Base-by-base conservation (phyloP, 2,329 filamentous ascomycete species). In the Colletotrichum melonis region DNA sequence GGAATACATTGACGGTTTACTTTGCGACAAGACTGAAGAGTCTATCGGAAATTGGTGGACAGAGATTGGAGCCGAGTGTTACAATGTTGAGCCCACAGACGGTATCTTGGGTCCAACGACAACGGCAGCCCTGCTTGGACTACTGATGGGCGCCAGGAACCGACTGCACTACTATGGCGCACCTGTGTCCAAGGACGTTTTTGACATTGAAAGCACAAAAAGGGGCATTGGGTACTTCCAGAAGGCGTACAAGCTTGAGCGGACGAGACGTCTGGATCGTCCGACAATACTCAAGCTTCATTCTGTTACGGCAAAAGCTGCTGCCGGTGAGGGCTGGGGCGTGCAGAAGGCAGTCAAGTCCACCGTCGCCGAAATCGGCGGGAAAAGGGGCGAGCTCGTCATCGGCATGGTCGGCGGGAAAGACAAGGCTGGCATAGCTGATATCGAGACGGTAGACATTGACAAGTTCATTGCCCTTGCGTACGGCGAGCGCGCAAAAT, bases 41-140 rank as follows among this genome's bases (percentile, higher is more conserved):
- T 95, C 95, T 1, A 91, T 98, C 77, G 93, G 92, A 74, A 94
- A 98, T 81, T 99, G 97, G 97, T 98, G 97, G 97, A 92, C 94
- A 1, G 94, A 98, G 78, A 93, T 98, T 73, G 97, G 97, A 1
- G 92, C 92, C 0, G 96, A 98, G 76, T 92, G 97, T 79, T 98
- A 96, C 85, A 97, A 96, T 68, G 90, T 95, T 42, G 97, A 98
- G 81, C 96, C 97, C 1, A 93, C 93, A 11, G 97, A 99, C 83
- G 96, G 96, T 14, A 95, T 97, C 26, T 85, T 99, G 2, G 97
- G 97, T 0, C 95, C 97, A 2, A 97, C 94, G 0, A 98, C 95
- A 0, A 95, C 98, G 8, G 92, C 95, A 26, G 96, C 94, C 2
- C 83, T 99, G 24, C 85, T 99, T 5, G 97, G 97, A 4, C 92